Base-by-base conservation (phyloP, 2,329 filamentous ascomycete genomes). In the Drechslerella stenobrocha region DNA sequence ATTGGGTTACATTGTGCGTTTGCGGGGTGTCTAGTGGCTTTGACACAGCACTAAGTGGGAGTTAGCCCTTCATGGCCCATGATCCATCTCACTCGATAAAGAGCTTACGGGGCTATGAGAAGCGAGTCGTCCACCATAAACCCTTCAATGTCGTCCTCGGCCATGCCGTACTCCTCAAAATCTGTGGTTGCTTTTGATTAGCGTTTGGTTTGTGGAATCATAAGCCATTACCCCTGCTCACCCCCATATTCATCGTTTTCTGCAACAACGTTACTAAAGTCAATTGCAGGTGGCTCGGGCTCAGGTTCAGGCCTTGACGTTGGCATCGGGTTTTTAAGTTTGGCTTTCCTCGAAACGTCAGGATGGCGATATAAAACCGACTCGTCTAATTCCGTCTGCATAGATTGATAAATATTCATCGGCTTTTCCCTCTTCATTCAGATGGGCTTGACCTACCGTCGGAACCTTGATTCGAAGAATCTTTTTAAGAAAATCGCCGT, bases 401-500 rank as follows among this genome's bases (percentile, higher is more conserved):
- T n/a, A 2, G 3, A 13, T 22, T 13, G 6, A 40, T 42, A 22
- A 35, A 7, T 46, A 11, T 34, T 20, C 5, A 32, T n/a, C n/a
- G n/a, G 34, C 37, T 9, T 20, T 18, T 3, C 13, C 9, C 8
- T 42, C 9, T 42, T 3, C 3, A 42, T 20, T 9, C 15, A 30
- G n/a, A 48, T 9, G 15, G 9, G 11, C 1, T 24, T 32, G 4
- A 18, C 55, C 24, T 60, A 67, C 63, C 22, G 42, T 4, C 40
- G 63, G 63, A 15, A 60, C 55, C 80, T 95, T 97, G 74, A 98
- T 81, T 78, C 90, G 95, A 52, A 86, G 88, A n/a, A 97, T 88
- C 75, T 90, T 91, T 52, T 85, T 82, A 59, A 98, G 80, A 75
- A 96, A 98, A 69, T 92, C 86, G 77, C 96, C 95, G 78, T 98